These are phyloP conservation scores for Penicillium sp. DNA, from an alignment of 2,329 filamentous ascomycete genomes.

Conservation along the genomic window DNA sequence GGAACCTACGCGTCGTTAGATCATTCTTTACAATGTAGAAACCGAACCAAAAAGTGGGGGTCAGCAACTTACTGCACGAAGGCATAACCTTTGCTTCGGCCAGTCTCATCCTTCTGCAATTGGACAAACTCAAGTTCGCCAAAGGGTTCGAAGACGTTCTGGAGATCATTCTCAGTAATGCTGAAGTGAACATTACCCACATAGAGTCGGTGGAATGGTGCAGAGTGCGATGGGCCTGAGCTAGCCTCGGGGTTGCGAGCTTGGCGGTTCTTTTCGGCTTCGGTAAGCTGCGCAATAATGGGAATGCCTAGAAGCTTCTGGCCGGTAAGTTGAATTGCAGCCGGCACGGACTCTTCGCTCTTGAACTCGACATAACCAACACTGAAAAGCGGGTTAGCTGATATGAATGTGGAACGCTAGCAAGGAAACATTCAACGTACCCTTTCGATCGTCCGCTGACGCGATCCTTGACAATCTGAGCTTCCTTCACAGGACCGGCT, in stretches of 20 bases:
- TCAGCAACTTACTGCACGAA: constrained; percentile 85
- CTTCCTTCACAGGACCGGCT: constrained; percentile 91
- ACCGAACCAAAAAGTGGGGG: neutral
- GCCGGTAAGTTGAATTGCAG: constrained; percentile 96
- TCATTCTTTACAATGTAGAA: constrained; percentile 38
- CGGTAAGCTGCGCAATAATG: constrained; percentile 96
- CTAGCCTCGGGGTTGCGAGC: constrained; percentile 75
- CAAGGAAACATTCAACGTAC: constrained; percentile 55
- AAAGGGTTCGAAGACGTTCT: constrained; percentile 96
- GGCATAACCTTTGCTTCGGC: constrained; percentile 90
- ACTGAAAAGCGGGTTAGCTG: constrained; percentile 52
- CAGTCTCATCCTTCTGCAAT: constrained; percentile 91
- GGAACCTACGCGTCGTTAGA: constrained; percentile 62
- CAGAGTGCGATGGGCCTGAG: constrained; percentile 72
- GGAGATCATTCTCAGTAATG: constrained; percentile 92
- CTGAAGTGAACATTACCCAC: constrained; percentile 99
- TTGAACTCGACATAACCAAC: constrained; percentile 99
- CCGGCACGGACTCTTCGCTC: constrained; percentile 87
- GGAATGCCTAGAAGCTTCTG: constrained; percentile 98
- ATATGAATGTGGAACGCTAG: neutral
- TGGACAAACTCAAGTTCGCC: constrained; percentile 97
- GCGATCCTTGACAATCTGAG: constrained; percentile 97
- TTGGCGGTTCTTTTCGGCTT: constrained; percentile 99
- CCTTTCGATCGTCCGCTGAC: constrained; percentile 97
- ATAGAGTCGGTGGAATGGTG: constrained; percentile 96